Conservation (phyloP, 73 alveolate species). For the Paramecium sonneborni region DNA sequence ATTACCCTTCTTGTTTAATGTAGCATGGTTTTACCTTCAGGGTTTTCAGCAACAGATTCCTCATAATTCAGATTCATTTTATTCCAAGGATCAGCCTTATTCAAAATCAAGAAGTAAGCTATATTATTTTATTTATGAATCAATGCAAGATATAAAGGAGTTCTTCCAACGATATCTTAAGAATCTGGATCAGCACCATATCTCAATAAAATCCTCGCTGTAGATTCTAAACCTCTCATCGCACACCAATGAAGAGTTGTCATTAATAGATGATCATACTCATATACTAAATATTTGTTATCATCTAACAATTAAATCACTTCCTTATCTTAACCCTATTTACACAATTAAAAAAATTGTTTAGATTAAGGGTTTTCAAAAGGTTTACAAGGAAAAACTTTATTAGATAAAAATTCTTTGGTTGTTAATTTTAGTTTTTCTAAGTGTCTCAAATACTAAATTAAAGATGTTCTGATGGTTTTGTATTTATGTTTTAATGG, state of each 20-base stretch:
- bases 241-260: slow-evolving; percentile 50
- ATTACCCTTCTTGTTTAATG: slow-evolving; percentile 7
- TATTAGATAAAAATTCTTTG: not conserved
- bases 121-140: not conserved
- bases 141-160: slow-evolving; percentile 23
- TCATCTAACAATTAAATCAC: not conserved
- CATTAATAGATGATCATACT: slow-evolving; percentile 44
- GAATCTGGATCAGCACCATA: slow-evolving; percentile 64
- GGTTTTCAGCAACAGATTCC: not conserved
- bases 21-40: not conserved
- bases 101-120: not conserved
- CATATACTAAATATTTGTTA: slow-evolving; percentile 33
- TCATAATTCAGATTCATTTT: not conserved
- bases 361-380: not conserved
- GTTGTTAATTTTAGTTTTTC: slow-evolving; percentile 38
- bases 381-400: slow-evolving; percentile 44
- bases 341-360: not conserved
- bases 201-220: not conserved
- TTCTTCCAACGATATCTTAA: slow-evolving; percentile 22
- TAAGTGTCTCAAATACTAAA: not conserved
- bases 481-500: slow-evolving; percentile 3
- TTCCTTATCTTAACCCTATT: not conserved
- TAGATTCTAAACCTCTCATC: not conserved
- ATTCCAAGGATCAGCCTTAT: slow-evolving; percentile 48
- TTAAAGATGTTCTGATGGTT: not conserved